Evolutionary conservation across 805 yeast species (phyloP).

Genomic region (Debaryomyces tyrocola): DNA sequence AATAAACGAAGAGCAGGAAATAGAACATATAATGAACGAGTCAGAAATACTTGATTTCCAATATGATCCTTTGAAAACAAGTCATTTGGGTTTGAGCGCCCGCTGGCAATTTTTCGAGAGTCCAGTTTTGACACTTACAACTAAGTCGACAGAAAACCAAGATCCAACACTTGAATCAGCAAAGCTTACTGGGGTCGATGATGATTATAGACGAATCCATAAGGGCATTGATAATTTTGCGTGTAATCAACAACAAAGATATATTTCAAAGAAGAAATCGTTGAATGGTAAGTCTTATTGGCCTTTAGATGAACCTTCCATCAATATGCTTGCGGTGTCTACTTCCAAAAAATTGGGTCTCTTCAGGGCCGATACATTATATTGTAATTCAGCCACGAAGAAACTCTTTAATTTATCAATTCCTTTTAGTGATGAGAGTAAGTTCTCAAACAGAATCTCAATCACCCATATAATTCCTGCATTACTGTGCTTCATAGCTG

Average conservation of each 20-base stretch:
- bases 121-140: constrained; percentile 17
- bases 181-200: constrained; percentile 27
- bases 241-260: not conserved
- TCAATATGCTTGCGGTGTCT: constrained; percentile 32
- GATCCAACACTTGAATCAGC: constrained; percentile 9
- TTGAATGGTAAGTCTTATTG: constrained; percentile 12
- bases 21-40: constrained; percentile 34
- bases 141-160: not conserved
- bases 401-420: constrained; percentile 39
- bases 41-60: constrained; percentile 39
- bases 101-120: constrained; percentile 35
- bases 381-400: constrained; percentile 49
- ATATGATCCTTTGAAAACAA: constrained; percentile 39
- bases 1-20: constrained; percentile 28
- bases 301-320: constrained; percentile 3
- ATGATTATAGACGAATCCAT: constrained; percentile 33
- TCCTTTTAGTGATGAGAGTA: constrained; percentile 36
- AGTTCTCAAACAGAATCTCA: constrained; percentile 35
- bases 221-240: constrained; percentile 15
- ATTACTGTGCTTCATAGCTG: constrained; percentile 34
- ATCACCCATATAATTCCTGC: constrained; percentile 36
- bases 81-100: constrained; percentile 36
- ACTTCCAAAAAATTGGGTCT: constrained; percentile 46
- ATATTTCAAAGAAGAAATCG: constrained; percentile 8
- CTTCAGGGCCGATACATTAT: constrained; percentile 43